Evolutionary conservation across 2,329 filamentous ascomycete genomes (phyloP), one percentile per base, ranked within the genome.

Genomic region (Magnaporthiopsis rhizophila): DNA sequence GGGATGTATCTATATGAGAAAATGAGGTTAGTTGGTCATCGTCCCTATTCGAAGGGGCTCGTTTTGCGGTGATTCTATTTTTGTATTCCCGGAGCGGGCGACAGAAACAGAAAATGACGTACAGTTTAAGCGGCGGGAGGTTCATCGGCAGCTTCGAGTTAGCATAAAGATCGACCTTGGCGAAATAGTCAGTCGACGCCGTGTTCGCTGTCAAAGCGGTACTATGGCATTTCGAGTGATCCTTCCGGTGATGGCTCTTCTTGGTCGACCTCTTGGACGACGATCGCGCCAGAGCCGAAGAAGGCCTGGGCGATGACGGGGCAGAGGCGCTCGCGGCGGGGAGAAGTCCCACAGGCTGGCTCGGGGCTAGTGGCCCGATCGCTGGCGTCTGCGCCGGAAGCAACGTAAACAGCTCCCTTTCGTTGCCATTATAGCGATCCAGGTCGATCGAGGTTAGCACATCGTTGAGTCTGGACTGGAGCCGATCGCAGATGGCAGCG

Each of bases 101-200:
- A 26, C 26, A 26, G 26, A 26, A 26, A 9, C 9, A 53, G 36
- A n/a, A n/a, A n/a, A n/a, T n/a, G 2, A 53, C 83, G 70, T 79
- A 90, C 81, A 94, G 77, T 69, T 84, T 86, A 61, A 95, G 80
- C 0, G 86, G 84, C 0, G 87, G 85, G 1, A 96, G 78, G 66
- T 89, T 79, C 50, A 82, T 78, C 0, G 91, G 89, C 6, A 96
- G 78, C 65, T 84, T 86, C 2, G 91, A 90, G 73, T 96, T 96
- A 59, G 85, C 82, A 72, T 96, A 96, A 1, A 87, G 76, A 70
- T 92, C 88, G 18, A 91, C 89, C 73, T 95, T 96, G 18, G 86
- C 82, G 69, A 92, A 91, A 71, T 88, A 86, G 66, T 82, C 85
- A 11, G 80, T 80, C 13, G 80, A 79, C 2, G 78, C 74, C 3